Conservation (phyloP, 805 yeast genomes). For the Sporopachydermia quercuum region DNA sequence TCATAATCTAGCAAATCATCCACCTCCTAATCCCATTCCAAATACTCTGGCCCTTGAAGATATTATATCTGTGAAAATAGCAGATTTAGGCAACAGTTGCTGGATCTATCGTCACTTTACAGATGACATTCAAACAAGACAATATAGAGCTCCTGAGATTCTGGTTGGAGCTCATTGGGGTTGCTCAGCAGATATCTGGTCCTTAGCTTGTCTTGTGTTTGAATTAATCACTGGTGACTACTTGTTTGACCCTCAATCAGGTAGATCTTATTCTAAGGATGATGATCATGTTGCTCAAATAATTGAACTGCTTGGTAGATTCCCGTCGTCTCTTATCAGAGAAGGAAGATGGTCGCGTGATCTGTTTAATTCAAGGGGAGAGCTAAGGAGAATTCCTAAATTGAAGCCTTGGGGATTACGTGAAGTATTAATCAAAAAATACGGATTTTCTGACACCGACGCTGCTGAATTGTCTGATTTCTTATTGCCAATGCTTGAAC, state of each 20-base stretch:
- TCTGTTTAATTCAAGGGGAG: conserved; percentile 21
- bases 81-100: conserved; percentile 61
- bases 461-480: conserved; percentile 30
- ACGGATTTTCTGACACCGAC: conserved; percentile 26
- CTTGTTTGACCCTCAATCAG: conserved; percentile 44
- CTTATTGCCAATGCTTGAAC: conserved; percentile 32
- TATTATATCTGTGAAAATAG: conserved; percentile 36
- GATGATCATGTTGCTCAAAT: conserved; percentile 52
- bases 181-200: conserved; percentile 48
- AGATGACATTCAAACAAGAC: conserved; percentile 55
- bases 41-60: conserved; percentile 12
- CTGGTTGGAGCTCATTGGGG: conserved; percentile 48
- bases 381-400: conserved; percentile 29
- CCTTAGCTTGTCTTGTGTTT: conserved; percentile 41
- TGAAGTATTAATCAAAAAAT: conserved; percentile 34
- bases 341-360: conserved; percentile 23
- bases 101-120: conserved; percentile 50
- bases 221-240: conserved; percentile 49
- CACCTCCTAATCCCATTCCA: neutral
- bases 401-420: conserved; percentile 37
- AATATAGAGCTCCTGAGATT: conserved; percentile 52
- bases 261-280: conserved; percentile 27
- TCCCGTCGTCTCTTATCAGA: neutral
- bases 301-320: conserved; percentile 32
- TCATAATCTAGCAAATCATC: neutral